These are phyloP conservation scores for Arthrobotrys iridis DNA, from an alignment of 2,329 filamentous ascomycete species.

Conservation along the genomic window DNA sequence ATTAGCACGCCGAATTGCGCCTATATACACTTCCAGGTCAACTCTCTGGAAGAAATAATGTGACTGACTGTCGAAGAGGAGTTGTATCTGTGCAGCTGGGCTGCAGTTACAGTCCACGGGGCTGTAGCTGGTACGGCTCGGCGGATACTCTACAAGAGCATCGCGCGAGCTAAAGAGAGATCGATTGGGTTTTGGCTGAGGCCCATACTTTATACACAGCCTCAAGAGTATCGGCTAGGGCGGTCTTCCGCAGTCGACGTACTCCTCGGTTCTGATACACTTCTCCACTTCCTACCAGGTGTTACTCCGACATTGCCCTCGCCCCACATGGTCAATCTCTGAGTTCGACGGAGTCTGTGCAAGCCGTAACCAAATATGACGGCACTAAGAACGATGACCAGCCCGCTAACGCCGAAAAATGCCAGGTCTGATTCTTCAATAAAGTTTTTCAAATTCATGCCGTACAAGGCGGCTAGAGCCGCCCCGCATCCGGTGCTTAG, in stretches of 20 bases:
- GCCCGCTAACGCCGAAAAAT: conserved; percentile 77
- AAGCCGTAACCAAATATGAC: conserved; percentile 86
- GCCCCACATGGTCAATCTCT: conserved; percentile 87
- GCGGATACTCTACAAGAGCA: background rate
- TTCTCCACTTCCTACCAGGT: conserved; percentile 48
- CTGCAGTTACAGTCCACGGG: background rate
- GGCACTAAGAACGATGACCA: conserved; percentile 77
- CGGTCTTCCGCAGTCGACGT: conserved; percentile 5
- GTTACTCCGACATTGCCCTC: conserved; percentile 62
- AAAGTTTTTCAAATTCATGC: conserved; percentile 99
- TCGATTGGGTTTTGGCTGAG: background rate
- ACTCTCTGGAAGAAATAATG: background rate
- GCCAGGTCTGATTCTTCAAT: conserved; percentile 92
- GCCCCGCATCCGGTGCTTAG: conserved; percentile 94
- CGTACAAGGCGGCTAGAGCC: conserved; percentile 97
- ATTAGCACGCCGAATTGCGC: background rate
- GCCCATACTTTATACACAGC: too few species aligned
- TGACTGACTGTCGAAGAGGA: background rate
- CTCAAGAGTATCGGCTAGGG: background rate
- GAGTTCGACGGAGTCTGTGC: conserved; percentile 81
- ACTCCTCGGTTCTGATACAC: conserved; percentile 31
- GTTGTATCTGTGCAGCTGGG: background rate
- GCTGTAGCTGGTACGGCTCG: background rate
- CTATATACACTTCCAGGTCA: conserved; percentile 7
- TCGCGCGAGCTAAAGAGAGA: background rate